Evolutionary conservation across 2,329 filamentous ascomycete species (phyloP).

Genomic region (Grosmannia serpens): DNA sequence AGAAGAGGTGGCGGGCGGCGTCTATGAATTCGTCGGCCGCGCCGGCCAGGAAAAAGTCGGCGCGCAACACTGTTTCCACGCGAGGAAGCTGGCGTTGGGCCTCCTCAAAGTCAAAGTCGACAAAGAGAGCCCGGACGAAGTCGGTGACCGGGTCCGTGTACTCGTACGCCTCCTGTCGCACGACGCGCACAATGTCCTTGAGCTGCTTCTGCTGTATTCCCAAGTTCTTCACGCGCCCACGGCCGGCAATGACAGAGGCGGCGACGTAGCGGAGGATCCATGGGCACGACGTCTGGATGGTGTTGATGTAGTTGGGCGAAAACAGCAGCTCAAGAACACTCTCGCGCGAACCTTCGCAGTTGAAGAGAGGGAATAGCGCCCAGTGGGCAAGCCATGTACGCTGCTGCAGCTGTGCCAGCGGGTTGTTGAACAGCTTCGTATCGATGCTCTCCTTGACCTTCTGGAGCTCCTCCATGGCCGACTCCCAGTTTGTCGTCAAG

Average conservation of each 20-base stretch:
- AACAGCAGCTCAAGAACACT: constrained; percentile 93
- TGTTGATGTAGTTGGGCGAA: constrained; percentile 96
- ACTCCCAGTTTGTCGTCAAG: constrained; percentile 89
- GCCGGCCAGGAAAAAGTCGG: constrained; percentile 89
- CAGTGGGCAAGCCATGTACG: constrained; percentile 97
- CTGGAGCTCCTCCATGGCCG: constrained; percentile 77
- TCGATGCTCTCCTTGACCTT: constrained; percentile 91
- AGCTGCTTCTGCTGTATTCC: constrained; percentile 93
- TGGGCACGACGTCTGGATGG: constrained; percentile 93
- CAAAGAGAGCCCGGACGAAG: constrained; percentile 91
- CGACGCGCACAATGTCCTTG: constrained; percentile 91
- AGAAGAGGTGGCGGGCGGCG: constrained; percentile 89
- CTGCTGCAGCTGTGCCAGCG: constrained; percentile 88
- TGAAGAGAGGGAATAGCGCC: constrained; percentile 98
- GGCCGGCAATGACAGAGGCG: constrained; percentile 89
- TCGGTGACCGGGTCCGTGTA: constrained; percentile 93
- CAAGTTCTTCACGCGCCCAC: constrained; percentile 68
- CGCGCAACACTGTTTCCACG: constrained; percentile 82
- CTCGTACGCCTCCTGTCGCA: constrained; percentile 95
- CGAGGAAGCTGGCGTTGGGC: constrained; percentile 77
- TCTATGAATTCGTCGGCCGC: constrained; percentile 85
- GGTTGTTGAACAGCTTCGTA: constrained; percentile 90
- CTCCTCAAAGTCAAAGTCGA: constrained; percentile 95
- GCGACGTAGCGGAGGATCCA: constrained; percentile 94
- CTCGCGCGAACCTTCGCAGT: constrained; percentile 85